A percentile compares a stretch with the other conserved stretches of the same genome.
phyloP scores from a whole-genome alignment of 768 basidiomycete genomes.

The Tricholoma saponaceum region DNA sequence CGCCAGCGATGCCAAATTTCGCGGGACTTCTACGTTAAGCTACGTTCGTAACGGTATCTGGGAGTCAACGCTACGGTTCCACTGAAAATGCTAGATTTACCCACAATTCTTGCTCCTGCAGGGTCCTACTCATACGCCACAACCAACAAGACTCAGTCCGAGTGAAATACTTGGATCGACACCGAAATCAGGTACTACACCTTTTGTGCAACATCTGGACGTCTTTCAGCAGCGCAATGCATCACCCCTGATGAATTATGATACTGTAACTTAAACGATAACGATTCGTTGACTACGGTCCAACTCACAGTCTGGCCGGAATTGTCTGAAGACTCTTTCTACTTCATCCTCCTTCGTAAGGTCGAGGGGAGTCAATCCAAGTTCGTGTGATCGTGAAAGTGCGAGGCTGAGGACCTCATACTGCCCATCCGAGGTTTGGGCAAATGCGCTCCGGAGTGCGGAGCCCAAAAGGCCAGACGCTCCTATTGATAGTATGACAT shows the following conservation, averaged over 20 bases:
- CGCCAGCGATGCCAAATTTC: constrained; percentile 64
- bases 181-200: constrained; percentile 33
- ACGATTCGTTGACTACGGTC: not conserved
- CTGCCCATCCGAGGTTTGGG: constrained; percentile 19
- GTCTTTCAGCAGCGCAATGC: constrained; percentile 92
- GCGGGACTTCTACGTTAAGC: constrained; percentile 81
- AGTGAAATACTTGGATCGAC: not conserved
- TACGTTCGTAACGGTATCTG: constrained; percentile 23
- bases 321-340: constrained; percentile 47
- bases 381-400: constrained; percentile 52
- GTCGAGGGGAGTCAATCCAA: constrained; percentile 57
- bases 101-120: constrained; percentile 57
- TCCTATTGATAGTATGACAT: constrained; percentile 42
- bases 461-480: constrained; percentile 90
- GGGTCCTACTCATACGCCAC: constrained; percentile 49
- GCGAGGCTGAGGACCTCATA: constrained; percentile 66
- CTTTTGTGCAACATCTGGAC: constrained; percentile 91
- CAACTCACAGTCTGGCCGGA: constrained; percentile 68
- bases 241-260: constrained; percentile 62
- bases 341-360: constrained; percentile 57
- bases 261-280: not conserved
- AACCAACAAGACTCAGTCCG: not conserved
- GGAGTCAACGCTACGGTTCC: not conserved
- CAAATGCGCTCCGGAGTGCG: constrained; percentile 70
- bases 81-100: constrained; percentile 8